These are phyloP conservation scores for Diaporthe citrichinensis DNA, from an alignment of 2,329 filamentous ascomycete species.

Conservation along the genomic window DNA sequence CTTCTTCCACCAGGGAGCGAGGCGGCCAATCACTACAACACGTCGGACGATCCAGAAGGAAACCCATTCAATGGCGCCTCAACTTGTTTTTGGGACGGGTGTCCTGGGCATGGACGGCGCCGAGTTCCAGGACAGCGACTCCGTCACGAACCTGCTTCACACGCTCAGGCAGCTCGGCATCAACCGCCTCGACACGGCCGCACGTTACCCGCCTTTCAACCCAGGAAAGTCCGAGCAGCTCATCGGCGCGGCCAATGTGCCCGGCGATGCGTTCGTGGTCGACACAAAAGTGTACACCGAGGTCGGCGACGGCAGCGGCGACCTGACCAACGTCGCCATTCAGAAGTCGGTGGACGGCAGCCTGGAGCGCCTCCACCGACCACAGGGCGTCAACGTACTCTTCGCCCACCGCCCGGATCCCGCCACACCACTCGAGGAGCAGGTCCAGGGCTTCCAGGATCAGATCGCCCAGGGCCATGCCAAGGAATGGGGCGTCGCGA, in stretches of 20 bases:
- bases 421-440: conserved; percentile 52
- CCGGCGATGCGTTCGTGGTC: conserved; percentile 47
- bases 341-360: conserved; percentile 48
- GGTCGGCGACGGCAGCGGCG: conserved; percentile 49
- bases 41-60: not conserved
- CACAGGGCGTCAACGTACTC: conserved; percentile 50
- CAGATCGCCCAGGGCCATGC: conserved; percentile 51
- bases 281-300: conserved; percentile 55
- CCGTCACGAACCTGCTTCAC: conserved; percentile 43
- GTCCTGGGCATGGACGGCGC: conserved; percentile 47
- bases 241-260: conserved; percentile 48
- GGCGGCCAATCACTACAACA: not conserved
- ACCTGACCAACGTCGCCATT: conserved; percentile 47
- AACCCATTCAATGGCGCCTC: conserved; percentile 44
- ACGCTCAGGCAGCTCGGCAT: conserved; percentile 42
- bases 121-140: conserved; percentile 46
- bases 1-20: not conserved
- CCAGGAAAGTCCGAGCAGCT: conserved; percentile 51
- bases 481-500: conserved; percentile 55
- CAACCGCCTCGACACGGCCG: conserved; percentile 45
- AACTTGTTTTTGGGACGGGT: conserved; percentile 49
- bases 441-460: conserved; percentile 51
- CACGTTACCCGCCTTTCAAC: conserved; percentile 51
- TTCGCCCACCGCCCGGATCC: conserved; percentile 54
- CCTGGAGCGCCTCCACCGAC: conserved; percentile 46